phyloP scores from a whole-genome alignment of 805 yeast species.

The Candida suzukii region DNA sequence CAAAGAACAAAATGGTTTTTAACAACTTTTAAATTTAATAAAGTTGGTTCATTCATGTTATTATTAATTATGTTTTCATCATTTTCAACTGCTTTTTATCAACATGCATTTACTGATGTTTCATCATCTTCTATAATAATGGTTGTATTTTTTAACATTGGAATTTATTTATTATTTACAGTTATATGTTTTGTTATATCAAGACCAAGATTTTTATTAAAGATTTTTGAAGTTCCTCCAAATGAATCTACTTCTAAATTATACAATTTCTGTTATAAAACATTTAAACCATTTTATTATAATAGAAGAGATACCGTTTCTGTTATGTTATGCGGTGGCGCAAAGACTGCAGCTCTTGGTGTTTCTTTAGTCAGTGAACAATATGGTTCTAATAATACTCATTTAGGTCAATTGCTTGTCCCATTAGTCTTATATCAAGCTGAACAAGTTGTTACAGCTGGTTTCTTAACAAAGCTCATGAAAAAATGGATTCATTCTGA shows the following conservation, averaged over 20 bases:
- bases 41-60: conserved; percentile 77
- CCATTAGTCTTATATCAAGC: conserved; percentile 84
- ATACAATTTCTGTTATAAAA: conserved; percentile 38
- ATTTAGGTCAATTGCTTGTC: conserved; percentile 66
- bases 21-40: conserved; percentile 51
- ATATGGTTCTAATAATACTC: conserved; percentile 55
- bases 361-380: conserved; percentile 63
- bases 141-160: conserved; percentile 77
- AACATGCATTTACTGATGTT: conserved; percentile 57
- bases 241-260: conserved; percentile 30
- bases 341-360: conserved; percentile 89
- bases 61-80: conserved; percentile 53
- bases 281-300: conserved; percentile 62
- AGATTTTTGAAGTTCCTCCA: conserved; percentile 41
- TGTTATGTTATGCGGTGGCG: conserved; percentile 84
- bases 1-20: conserved; percentile 55
- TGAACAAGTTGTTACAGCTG: conserved; percentile 81
- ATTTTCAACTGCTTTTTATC: conserved; percentile 82
- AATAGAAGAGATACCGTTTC: conserved; percentile 66
- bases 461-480: conserved; percentile 58
- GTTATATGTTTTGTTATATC: conserved; percentile 50
- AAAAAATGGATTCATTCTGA: conserved; percentile 55
- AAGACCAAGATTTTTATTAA: conserved; percentile 45
- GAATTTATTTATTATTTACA: conserved; percentile 73
- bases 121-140: conserved; percentile 58